Evolutionary conservation across 1,139 yeast genomes (phyloP).

Genomic region (Meyerozyma elateridarum): DNA sequence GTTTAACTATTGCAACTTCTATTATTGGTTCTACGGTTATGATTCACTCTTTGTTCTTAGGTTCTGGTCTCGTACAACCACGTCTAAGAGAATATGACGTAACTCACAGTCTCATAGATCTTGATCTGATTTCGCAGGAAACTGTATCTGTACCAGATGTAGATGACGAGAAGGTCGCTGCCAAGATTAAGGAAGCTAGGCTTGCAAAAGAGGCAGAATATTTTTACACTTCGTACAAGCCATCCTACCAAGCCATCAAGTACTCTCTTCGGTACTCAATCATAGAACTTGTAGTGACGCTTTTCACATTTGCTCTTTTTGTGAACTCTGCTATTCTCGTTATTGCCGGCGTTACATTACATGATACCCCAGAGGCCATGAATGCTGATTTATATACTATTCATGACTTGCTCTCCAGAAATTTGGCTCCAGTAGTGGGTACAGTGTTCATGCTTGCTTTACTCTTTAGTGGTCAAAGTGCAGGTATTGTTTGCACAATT

Average conservation of each 20-base stretch:
- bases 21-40: slow-evolving; percentile 80
- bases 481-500: slow-evolving; percentile 83
- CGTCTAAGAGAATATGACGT: slow-evolving; percentile 60
- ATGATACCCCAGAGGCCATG: slow-evolving; percentile 57
- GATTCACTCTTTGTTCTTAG: slow-evolving; percentile 76
- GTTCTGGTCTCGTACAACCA: slow-evolving; percentile 73
- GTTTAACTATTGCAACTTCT: slow-evolving; percentile 71
- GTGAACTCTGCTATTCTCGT: slow-evolving; percentile 75
- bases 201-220: slow-evolving; percentile 27
- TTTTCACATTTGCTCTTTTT: slow-evolving; percentile 71
- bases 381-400: slow-evolving; percentile 76
- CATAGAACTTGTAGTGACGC: slow-evolving; percentile 57
- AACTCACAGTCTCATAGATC: slow-evolving; percentile 34
- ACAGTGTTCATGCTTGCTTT: slow-evolving; percentile 74
- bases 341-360: slow-evolving; percentile 71
- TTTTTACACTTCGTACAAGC: slow-evolving; percentile 48
- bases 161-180: slow-evolving; percentile 11
- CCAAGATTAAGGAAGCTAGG: slow-evolving; percentile 10
- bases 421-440: slow-evolving; percentile 70
- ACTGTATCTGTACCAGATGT: slow-evolving; percentile 8
- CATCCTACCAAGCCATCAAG: slow-evolving; percentile 59
- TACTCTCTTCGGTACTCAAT: slow-evolving; percentile 66
- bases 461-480: slow-evolving; percentile 72
- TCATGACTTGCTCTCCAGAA: slow-evolving; percentile 50
- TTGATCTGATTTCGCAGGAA: too few species aligned